phyloP scores from a whole-genome alignment of 179 eudicot species.

The Silene vulgaris region DNA sequence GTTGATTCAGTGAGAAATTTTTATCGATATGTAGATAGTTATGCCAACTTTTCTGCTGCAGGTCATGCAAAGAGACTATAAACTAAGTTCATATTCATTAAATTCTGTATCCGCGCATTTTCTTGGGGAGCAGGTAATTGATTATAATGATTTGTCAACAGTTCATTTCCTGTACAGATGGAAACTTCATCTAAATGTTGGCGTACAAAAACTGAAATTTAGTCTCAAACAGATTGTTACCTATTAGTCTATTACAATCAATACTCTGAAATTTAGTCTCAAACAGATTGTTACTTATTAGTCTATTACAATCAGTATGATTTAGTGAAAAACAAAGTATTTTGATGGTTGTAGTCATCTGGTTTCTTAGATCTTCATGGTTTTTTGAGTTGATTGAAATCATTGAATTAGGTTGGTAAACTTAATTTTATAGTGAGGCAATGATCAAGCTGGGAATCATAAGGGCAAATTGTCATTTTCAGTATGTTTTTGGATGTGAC shows the following conservation, averaged over 20 bases:
- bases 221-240: neutral
- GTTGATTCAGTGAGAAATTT: slow-evolving; percentile 8
- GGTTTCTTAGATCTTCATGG: neutral
- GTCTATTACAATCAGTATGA: neutral
- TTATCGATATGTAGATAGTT: slow-evolving; percentile 1
- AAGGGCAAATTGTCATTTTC: neutral
- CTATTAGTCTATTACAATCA: neutral
- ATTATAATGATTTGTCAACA: slow-evolving; percentile 8
- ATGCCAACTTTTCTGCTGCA: slow-evolving; percentile 34
- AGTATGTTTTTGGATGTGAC: neutral
- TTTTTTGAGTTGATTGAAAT: neutral
- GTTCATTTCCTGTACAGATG: neutral
- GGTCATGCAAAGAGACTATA: slow-evolving; percentile 94
- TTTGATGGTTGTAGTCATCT: slow-evolving; percentile 8
- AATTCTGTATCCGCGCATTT: slow-evolving; percentile 99
- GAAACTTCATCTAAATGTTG: neutral
- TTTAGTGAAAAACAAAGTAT: neutral
- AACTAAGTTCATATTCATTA: slow-evolving; percentile 88
- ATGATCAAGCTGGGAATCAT: neutral
- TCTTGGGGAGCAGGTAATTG: slow-evolving; percentile 88
- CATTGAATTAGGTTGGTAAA: neutral
- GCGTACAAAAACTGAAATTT: neutral
- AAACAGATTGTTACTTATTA: neutral
- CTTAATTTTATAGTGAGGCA: neutral
- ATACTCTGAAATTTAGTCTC: neutral